These are phyloP conservation scores for Talaromyces stipitatus DNA, from an alignment of 495 filamentous ascomycete species.

Conservation along the genomic window DNA sequence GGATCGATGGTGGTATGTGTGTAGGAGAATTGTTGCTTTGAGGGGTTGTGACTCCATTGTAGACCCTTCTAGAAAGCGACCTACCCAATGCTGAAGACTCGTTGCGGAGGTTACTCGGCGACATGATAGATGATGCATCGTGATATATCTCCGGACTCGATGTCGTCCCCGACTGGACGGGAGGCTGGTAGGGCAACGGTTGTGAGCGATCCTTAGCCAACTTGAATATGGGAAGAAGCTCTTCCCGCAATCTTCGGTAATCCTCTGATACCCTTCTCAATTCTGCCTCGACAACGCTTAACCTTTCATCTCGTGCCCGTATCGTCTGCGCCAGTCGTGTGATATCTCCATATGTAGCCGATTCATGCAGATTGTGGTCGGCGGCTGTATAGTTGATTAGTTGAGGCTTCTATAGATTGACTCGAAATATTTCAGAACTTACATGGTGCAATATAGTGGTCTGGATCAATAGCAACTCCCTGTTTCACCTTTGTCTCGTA, in stretches of 20 bases:
- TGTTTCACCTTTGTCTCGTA: slow-evolving; percentile 93
- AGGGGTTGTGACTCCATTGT: slow-evolving; percentile 64
- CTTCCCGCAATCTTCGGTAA: slow-evolving; percentile 76
- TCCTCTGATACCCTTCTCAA: slow-evolving; percentile 75
- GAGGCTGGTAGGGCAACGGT: slow-evolving; percentile 58
- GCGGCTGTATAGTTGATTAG: slow-evolving; percentile 51
- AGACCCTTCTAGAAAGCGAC: slow-evolving; percentile 88
- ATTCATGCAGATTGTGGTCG: slow-evolving; percentile 78
- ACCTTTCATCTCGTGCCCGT: slow-evolving; percentile 76
- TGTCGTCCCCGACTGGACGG: slow-evolving; percentile 6
- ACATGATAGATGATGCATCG: slow-evolving; percentile 19
- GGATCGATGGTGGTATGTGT: slow-evolving; percentile 53
- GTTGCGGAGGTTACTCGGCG: background rate
- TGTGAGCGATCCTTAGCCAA: slow-evolving; percentile 86
- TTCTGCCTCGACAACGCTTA: slow-evolving; percentile 72
- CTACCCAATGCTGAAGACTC: slow-evolving; percentile 22
- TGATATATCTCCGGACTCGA: slow-evolving; percentile 27
- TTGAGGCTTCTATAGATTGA: slow-evolving; percentile 12
- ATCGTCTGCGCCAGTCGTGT: slow-evolving; percentile 82
- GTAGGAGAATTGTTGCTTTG: slow-evolving; percentile 73
- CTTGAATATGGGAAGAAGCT: slow-evolving; percentile 81
- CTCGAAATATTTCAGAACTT: slow-evolving; percentile 28
- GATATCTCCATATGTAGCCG: slow-evolving; percentile 85
- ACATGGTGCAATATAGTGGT: slow-evolving; percentile 93
- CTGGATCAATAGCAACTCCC: slow-evolving; percentile 80